Percentiles rank a stretch among this genome's conserved stretches.
These are phyloP conservation scores for Xylogone sp. DNA, from an alignment of 2,329 filamentous ascomycete species.

Conservation along the genomic window DNA sequence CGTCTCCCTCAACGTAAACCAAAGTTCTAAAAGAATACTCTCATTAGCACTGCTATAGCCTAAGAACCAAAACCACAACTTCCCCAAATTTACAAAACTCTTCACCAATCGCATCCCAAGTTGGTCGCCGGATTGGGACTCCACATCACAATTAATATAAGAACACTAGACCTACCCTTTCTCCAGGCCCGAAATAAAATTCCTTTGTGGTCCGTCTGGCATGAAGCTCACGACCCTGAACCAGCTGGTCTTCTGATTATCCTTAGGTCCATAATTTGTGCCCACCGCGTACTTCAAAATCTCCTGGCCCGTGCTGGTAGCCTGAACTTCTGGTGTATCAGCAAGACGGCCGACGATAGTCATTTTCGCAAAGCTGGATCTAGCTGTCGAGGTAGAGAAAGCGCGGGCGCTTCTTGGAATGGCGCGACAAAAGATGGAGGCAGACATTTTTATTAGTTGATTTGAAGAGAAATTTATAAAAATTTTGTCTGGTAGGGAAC, in stretches of 20 bases:
- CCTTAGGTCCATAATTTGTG: constrained; percentile 59
- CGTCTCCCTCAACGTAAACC: constrained; percentile 82
- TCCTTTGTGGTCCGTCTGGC: constrained; percentile 62
- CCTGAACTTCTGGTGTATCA: constrained; percentile 69
- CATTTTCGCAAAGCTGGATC: constrained; percentile 70
- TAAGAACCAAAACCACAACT: not conserved
- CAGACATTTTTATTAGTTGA: constrained; percentile 19
- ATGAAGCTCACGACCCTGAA: constrained; percentile 75
- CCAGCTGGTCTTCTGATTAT: constrained; percentile 78
- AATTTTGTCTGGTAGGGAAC: not conserved
- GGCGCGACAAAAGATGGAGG: constrained; percentile 33
- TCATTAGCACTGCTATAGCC: not conserved
- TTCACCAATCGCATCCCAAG: too few relatives aligned
- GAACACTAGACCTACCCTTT: constrained; percentile 74
- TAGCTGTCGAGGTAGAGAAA: constrained; percentile 66
- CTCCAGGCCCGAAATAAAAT: constrained; percentile 67
- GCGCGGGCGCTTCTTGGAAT: constrained; percentile 48
- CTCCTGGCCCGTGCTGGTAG: constrained; percentile 68
- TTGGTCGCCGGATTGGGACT: too few relatives aligned
- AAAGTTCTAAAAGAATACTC: constrained; percentile 52
- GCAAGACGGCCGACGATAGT: constrained; percentile 83
- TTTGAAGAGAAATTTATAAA: too few relatives aligned
- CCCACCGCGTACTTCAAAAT: constrained; percentile 75
- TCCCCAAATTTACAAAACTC: too few relatives aligned
- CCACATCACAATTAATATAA: not conserved